A percentile compares a stretch with the other conserved stretches of the same genome.
Evolutionary conservation across 2,329 filamentous ascomycete genomes (phyloP).

Genomic region (Diaporthe caulivora): DNA sequence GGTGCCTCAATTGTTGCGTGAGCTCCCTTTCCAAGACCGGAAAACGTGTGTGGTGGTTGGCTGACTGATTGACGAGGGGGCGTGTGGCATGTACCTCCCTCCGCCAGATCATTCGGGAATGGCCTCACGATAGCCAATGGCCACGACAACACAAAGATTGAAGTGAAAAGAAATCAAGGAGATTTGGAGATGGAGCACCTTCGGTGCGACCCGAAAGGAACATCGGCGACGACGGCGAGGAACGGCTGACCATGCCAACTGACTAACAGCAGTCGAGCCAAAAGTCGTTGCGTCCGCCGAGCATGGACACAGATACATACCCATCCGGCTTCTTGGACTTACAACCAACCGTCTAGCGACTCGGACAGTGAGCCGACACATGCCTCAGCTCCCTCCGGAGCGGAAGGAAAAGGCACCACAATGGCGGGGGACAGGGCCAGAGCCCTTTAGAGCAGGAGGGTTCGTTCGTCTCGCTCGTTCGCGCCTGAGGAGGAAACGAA

Average conservation of each 20-base stretch:
- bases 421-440: background rate
- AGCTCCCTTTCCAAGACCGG: slow-evolving; percentile 6
- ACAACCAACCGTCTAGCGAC: background rate
- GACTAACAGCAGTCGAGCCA: background rate
- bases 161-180: background rate
- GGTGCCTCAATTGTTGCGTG: slow-evolving; percentile 25
- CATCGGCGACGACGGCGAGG: background rate
- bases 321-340: background rate
- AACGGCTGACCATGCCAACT: background rate
- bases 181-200: background rate
- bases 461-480: background rate
- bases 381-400: background rate
- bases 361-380: slow-evolving; percentile 5
- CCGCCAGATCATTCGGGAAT: slow-evolving; percentile 23
- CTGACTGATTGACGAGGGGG: background rate
- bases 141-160: background rate
- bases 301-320: background rate
- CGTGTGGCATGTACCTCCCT: slow-evolving; percentile 31
- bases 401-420: background rate
- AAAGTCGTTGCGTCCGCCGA: background rate
- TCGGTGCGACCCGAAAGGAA: background rate
- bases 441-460: slow-evolving; percentile 3
- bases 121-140: slow-evolving; percentile 20
- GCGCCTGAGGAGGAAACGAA: background rate
- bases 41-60: background rate